phyloP scores from a whole-genome alignment of 106 monocot genomes.

The Platanthera guangdongensis region DNA sequence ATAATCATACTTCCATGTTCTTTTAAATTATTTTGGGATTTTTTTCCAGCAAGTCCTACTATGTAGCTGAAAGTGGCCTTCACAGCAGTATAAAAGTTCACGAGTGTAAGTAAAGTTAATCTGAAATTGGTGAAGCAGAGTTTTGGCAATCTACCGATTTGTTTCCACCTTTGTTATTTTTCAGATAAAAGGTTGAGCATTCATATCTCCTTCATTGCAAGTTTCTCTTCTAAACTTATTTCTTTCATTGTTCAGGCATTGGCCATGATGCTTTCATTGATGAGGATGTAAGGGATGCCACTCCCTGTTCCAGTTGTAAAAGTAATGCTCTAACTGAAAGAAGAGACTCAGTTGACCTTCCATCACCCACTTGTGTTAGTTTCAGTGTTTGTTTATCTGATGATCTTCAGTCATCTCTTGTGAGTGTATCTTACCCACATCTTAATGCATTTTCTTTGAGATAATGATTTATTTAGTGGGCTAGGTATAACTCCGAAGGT shows the following conservation, averaged over 20 bases:
- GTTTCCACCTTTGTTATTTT: background rate
- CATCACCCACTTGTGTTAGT: background rate
- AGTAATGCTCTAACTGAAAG: background rate
- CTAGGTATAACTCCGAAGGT: background rate
- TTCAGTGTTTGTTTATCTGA: slow-evolving; percentile 1
- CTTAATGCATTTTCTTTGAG: background rate
- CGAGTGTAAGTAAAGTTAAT: background rate
- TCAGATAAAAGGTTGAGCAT: background rate
- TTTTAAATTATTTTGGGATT: background rate
- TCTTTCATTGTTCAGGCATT: background rate
- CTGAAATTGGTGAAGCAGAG: background rate
- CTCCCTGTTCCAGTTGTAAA: background rate
- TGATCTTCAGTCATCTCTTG: slow-evolving; percentile 6
- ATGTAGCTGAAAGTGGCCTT: background rate
- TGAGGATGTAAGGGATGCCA: slow-evolving; percentile 1
- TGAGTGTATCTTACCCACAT: background rate
- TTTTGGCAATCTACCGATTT: background rate
- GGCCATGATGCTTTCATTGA: background rate
- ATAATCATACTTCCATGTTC: background rate
- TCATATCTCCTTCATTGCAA: background rate
- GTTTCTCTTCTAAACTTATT: background rate
- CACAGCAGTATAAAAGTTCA: background rate
- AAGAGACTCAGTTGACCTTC: background rate
- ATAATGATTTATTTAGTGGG: background rate
- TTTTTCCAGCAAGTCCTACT: background rate